Evolutionary conservation across 2,329 filamentous ascomycete species (phyloP), one percentile per base, ranked within the genome.

Genomic region (Fusarium sp.): DNA sequence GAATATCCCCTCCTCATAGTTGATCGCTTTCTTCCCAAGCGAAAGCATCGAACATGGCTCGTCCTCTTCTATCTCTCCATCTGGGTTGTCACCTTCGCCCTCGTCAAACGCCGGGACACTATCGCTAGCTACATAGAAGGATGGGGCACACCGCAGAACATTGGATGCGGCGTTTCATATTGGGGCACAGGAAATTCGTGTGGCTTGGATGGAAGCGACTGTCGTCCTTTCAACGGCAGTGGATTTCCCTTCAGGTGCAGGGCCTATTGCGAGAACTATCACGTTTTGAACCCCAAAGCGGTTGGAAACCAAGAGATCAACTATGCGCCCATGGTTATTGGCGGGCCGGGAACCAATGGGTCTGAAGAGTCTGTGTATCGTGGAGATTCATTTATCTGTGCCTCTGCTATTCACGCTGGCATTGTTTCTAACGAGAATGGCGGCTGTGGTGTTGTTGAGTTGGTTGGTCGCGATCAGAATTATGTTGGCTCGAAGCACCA

Each of bases 341-440:
- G 91, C n/a, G 90, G 90, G 0, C 87, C 87, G 0, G 77, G 82
- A 7, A 78, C 79, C 47, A 79, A 83, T 27, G 70, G 73, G 8
- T 77, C 79, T 18, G 73, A 76, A 5, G 66, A 77, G 31, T 85
- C 90, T 0, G 82, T 91, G 21, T 98, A 98, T 77, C 91, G 96
- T 18, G 93, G 91, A 11, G 94, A 97, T 78, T 96, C 93, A 15
- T 96, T 92, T 79, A 90, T 97, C 54, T 97, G 94, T 75, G 90
- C 89, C 59, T 86, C 94, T 14, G 94, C 93, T 33, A 92, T 97
- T 48, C 94, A 97, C 75, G 89, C 93, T 1, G 94, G 93, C 20
- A 84, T 94, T 71, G 87, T 96, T 62, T 87, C 87, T 35, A 88
- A 94, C 72, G 79, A 83, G 1, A 82, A 86, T 29, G 94, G 94